Percentiles rank a stretch among this genome's conserved stretches.
phyloP scores from a whole-genome alignment of 257 asterid species.

The Galeopsis tetrahit region DNA sequence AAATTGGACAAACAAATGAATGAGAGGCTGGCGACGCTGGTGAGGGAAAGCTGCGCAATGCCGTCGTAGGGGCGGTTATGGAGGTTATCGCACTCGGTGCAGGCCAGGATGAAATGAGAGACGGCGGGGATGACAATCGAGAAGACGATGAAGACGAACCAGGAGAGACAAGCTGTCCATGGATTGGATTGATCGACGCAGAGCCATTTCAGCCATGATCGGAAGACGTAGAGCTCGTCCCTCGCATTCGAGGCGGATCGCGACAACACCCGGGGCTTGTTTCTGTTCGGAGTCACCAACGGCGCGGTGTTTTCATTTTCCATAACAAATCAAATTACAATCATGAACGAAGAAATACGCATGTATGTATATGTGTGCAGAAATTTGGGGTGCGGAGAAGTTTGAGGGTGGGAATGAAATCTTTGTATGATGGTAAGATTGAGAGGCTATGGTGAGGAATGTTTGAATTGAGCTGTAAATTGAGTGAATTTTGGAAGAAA shows the following conservation, averaged over 20 bases:
- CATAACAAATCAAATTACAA: slow-evolving; percentile 32
- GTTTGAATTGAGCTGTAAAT: neutral
- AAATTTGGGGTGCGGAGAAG: neutral
- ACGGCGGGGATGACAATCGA: slow-evolving; percentile 70
- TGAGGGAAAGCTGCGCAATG: slow-evolving; percentile 88
- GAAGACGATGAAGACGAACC: slow-evolving; percentile 61
- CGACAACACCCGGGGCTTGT: slow-evolving; percentile 31
- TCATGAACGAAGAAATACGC: neutral
- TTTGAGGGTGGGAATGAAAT: neutral
- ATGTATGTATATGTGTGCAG: neutral
- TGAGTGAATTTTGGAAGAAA: neutral
- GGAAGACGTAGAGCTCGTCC: slow-evolving; percentile 72
- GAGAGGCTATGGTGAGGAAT: neutral
- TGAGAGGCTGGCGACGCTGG: slow-evolving; percentile 71
- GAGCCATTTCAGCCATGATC: slow-evolving; percentile 83
- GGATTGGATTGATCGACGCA: slow-evolving; percentile 85
- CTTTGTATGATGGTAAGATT: neutral
- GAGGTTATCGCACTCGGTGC: slow-evolving; percentile 60
- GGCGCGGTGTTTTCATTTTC: slow-evolving; percentile 37
- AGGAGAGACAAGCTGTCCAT: slow-evolving; percentile 63
- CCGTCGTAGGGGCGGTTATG: slow-evolving; percentile 79
- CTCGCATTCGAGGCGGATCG: slow-evolving; percentile 61
- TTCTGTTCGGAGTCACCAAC: slow-evolving; percentile 21
- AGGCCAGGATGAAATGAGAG: slow-evolving; percentile 76
- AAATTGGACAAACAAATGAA: slow-evolving; percentile 70